phyloP scores from a whole-genome alignment of 768 basidiomycete species.

The Leccinum boreale region DNA sequence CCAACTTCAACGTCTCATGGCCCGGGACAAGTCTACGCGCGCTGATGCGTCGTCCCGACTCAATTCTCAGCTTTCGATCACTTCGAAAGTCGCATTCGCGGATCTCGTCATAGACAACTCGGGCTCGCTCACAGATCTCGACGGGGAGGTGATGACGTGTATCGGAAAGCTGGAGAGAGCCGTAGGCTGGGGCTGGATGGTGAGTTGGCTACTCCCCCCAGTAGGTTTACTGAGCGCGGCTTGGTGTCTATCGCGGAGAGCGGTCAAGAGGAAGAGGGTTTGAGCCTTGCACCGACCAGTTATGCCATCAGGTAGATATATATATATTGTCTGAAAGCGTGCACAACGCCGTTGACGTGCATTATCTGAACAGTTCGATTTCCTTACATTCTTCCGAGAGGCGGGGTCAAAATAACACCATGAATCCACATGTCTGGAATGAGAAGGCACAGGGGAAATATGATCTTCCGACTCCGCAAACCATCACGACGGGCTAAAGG shows the following conservation, averaged over 20 bases:
- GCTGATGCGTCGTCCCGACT: constrained; percentile 74
- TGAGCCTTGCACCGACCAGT: background rate
- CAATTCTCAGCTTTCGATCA: constrained; percentile 75
- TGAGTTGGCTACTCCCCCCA: constrained; percentile 64
- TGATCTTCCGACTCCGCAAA: too few relatives aligned
- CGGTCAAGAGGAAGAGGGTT: constrained; percentile 17
- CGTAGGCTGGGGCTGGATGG: constrained; percentile 55
- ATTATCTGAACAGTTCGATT: too few relatives aligned
- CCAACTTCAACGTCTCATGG: constrained; percentile 80
- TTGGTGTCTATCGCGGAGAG: constrained; percentile 38
- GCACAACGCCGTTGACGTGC: too few relatives aligned
- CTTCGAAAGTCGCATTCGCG: constrained; percentile 78
- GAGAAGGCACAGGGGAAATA: too few relatives aligned
- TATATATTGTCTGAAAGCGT: too few relatives aligned
- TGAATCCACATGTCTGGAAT: too few relatives aligned
- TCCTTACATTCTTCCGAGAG: too few relatives aligned
- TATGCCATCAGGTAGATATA: too few relatives aligned
- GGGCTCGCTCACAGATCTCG: constrained; percentile 65
- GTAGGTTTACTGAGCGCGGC: constrained; percentile 45
- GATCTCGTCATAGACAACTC: constrained; percentile 90
- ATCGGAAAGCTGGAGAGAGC: constrained; percentile 41
- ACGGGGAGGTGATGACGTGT: constrained; percentile 42
- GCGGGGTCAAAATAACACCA: too few relatives aligned
- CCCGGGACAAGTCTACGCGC: constrained; percentile 62
- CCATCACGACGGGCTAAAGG: too few relatives aligned